A percentile compares a stretch with the other conserved stretches of the same genome.
Conservation (phyloP, 148 eudicot species). For the Rhododendron kiyosumense region DNA sequence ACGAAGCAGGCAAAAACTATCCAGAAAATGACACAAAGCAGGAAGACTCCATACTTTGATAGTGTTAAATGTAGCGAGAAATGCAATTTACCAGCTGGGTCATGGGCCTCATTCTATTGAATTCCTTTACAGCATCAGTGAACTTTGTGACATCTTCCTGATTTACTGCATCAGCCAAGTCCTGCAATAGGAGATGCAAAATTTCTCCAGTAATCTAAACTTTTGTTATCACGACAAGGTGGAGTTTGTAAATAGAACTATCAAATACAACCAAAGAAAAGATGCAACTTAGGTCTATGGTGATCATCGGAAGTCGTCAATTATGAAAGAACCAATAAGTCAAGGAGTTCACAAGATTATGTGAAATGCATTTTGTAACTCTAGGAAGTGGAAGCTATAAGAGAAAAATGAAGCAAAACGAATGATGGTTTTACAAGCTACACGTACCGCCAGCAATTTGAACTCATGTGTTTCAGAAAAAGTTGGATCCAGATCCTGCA, state of each 20-base stretch:
- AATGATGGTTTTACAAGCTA: neutral
- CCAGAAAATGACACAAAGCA: neutral
- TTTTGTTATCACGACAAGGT: neutral
- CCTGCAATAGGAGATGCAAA: constrained; percentile 20
- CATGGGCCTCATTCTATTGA: constrained; percentile 22
- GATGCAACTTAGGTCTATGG: neutral
- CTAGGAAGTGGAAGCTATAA: neutral
- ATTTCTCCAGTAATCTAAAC: neutral
- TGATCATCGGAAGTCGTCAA: neutral
- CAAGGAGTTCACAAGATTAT: neutral
- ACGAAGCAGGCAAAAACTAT: neutral
- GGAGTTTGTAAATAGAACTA: neutral
- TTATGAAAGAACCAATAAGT: neutral
- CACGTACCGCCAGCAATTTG: constrained; percentile 36
- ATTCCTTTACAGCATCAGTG: constrained; percentile 41
- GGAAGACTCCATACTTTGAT: neutral
- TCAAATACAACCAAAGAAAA: neutral
- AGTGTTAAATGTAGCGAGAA: neutral
- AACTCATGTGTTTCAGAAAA: constrained; percentile 46
- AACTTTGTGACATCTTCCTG: constrained; percentile 46
- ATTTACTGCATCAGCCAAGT: constrained; percentile 54
- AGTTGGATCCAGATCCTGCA: constrained; percentile 54
- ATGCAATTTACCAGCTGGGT: constrained; percentile 38
- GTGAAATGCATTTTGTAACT: neutral
- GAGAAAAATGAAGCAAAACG: neutral